Percentiles rank a stretch among this genome's conserved stretches.
phyloP scores from a whole-genome alignment of 345 rosid species.

The Acer negundo region DNA sequence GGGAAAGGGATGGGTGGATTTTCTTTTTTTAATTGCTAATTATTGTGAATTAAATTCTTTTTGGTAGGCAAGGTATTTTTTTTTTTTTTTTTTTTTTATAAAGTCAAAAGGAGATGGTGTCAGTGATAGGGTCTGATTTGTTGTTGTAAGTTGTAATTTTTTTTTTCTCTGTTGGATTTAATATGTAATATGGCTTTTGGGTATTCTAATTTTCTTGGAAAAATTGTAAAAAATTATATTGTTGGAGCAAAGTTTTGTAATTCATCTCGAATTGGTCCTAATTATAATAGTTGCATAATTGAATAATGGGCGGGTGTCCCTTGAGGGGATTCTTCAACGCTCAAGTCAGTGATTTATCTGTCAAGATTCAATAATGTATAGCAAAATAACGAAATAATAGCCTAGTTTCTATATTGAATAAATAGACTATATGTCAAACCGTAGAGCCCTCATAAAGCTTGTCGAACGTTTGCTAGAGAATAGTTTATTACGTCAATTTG shows the following conservation, averaged over 20 bases:
- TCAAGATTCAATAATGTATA: too few relatives aligned
- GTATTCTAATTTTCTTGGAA: neutral
- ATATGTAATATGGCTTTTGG: neutral
- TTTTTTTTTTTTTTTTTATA: too few relatives aligned
- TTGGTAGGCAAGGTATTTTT: neutral
- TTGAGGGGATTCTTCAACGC: too few relatives aligned
- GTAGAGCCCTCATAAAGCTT: too few relatives aligned
- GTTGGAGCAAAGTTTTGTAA: slow-evolving; percentile 11
- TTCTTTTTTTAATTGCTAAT: neutral
- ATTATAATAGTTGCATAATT: neutral
- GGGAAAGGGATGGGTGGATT: too few relatives aligned
- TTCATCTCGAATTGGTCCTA: neutral
- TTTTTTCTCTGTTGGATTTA: neutral
- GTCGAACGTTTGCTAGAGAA: too few relatives aligned
- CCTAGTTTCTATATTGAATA: too few relatives aligned
- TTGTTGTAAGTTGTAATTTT: neutral
- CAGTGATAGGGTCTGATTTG: slow-evolving; percentile 14
- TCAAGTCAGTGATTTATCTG: too few relatives aligned
- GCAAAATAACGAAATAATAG: too few relatives aligned
- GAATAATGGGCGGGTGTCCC: too few relatives aligned
- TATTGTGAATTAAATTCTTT: slow-evolving; percentile 8
- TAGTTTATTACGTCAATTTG: too few relatives aligned
- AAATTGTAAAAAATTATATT: neutral
- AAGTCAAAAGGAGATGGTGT: neutral
- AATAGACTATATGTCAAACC: too few relatives aligned